Percentiles rank a stretch among this genome's conserved stretches.
These are phyloP conservation scores for Euclidium syriacum DNA, from an alignment of 345 rosid genomes.

Conservation along the genomic window DNA sequence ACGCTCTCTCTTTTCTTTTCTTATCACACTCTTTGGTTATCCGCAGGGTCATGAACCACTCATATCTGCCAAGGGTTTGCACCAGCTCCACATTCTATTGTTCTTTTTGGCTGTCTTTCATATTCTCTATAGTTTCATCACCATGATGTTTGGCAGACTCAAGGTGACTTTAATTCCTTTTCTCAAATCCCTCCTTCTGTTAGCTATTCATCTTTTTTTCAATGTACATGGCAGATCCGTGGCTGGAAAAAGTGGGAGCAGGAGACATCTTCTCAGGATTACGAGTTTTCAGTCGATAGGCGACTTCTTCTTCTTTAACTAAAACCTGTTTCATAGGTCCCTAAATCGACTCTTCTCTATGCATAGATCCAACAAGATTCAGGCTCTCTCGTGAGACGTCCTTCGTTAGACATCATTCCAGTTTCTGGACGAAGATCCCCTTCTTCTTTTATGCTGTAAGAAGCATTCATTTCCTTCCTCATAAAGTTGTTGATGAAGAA, in stretches of 20 bases:
- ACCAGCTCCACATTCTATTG: slow-evolving; percentile 74
- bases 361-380: slow-evolving; percentile 75
- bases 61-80: slow-evolving; percentile 61
- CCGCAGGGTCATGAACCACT: slow-evolving; percentile 42
- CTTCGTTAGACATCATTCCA: slow-evolving; percentile 66
- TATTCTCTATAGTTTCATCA: slow-evolving; percentile 56
- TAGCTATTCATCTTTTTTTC: background rate
- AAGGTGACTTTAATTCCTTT: slow-evolving; percentile 43
- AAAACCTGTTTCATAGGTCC: no score
- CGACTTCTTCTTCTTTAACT: no score
- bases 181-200: background rate
- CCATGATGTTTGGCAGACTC: slow-evolving; percentile 80
- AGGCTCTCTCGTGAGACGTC: slow-evolving; percentile 80
- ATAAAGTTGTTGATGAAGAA: background rate
- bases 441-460: slow-evolving; percentile 62
- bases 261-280: slow-evolving; percentile 65
- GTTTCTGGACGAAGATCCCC: slow-evolving; percentile 79
- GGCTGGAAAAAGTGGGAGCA: slow-evolving; percentile 88
- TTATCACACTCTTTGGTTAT: background rate
- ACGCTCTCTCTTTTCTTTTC: background rate
- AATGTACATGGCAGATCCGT: slow-evolving; percentile 63
- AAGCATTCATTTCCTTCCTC: background rate
- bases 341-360: slow-evolving; percentile 12
- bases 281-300: slow-evolving; percentile 72
- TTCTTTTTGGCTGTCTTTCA: slow-evolving; percentile 85